These are phyloP conservation scores for Boletus rex-veris DNA, from an alignment of 768 basidiomycete species.

Conservation along the genomic window DNA sequence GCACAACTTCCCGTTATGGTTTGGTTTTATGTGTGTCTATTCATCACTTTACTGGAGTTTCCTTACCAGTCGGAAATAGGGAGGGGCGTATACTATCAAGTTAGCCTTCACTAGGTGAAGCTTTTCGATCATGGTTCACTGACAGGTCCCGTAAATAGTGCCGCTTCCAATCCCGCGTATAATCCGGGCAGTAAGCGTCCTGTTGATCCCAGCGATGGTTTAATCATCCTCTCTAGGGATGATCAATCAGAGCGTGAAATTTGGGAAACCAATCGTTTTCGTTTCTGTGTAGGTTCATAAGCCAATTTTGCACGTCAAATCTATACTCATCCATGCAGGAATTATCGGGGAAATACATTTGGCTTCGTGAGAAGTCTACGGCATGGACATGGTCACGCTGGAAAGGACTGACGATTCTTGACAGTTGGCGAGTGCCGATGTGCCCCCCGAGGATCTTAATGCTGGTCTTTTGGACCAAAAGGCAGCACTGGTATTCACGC, in stretches of 20 bases:
- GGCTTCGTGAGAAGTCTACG: constrained; percentile 11
- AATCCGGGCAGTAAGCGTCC: constrained; percentile 13
- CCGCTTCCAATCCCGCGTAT: constrained; percentile 15
- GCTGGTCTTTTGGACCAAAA: constrained; percentile 60
- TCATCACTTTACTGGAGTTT: neutral
- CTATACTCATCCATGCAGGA: constrained; percentile 3
- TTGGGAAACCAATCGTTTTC: constrained; percentile 17
- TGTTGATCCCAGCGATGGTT: neutral
- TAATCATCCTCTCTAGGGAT: constrained; percentile 3
- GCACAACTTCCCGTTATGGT: constrained; percentile 18
- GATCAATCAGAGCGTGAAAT: constrained; percentile 1
- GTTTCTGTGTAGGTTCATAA: constrained; percentile 12
- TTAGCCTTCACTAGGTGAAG: neutral
- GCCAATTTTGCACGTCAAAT: neutral
- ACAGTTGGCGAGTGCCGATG: constrained; percentile 45
- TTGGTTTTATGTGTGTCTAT: constrained; percentile 18
- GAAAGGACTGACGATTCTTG: constrained; percentile 10
- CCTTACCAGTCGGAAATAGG: neutral
- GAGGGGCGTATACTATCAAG: constrained; percentile 13
- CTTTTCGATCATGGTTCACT: neutral
- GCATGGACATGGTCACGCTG: too few relatives aligned
- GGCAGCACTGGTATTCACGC: constrained; percentile 54
- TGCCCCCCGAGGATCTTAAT: constrained; percentile 50
- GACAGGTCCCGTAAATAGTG: constrained; percentile 1
- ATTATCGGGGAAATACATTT: constrained; percentile 16